phyloP scores from a whole-genome alignment of 2,329 filamentous ascomycete genomes.

The Penicillium sp. region DNA sequence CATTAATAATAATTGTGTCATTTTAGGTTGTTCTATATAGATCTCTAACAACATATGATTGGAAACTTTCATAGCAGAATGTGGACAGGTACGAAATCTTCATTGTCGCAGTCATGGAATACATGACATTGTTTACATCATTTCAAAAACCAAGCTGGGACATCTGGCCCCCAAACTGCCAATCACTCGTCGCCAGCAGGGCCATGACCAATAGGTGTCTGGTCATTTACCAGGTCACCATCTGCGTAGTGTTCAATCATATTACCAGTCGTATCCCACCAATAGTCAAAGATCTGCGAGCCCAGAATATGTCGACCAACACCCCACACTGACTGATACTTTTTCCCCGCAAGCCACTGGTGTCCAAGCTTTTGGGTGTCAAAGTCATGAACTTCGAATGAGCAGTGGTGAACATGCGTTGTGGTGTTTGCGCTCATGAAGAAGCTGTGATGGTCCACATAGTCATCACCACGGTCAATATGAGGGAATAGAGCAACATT shows the following conservation, averaged over 20 bases:
- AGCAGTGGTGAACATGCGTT: slow-evolving; percentile 52
- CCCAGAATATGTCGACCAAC: slow-evolving; percentile 55
- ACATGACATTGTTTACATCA: no score
- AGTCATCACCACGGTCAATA: slow-evolving; percentile 50
- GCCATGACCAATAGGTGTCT: slow-evolving; percentile 36
- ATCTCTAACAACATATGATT: no score
- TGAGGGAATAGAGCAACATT: slow-evolving; percentile 51
- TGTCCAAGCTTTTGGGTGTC: slow-evolving; percentile 56
- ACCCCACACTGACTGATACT: slow-evolving; percentile 52
- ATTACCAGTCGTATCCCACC: slow-evolving; percentile 43
- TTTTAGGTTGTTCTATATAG: no score
- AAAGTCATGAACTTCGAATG: slow-evolving; percentile 56
- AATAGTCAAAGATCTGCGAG: slow-evolving; percentile 57
- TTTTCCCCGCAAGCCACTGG: slow-evolving; percentile 51
- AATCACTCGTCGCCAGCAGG: slow-evolving; percentile 35
- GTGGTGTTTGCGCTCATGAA: slow-evolving; percentile 44
- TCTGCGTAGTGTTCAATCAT: slow-evolving; percentile 49
- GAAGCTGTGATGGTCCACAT: slow-evolving; percentile 56
- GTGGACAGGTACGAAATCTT: no score
- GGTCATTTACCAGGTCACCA: slow-evolving; percentile 51
- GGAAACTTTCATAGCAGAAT: no score
- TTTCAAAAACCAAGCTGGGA: slow-evolving; percentile 36
- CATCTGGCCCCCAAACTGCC: slow-evolving; percentile 40
- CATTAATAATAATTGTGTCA: no score
- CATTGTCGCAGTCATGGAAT: no score